phyloP scores from a whole-genome alignment of 1,139 yeast species.

The Nakaseomyces bracarensis region DNA sequence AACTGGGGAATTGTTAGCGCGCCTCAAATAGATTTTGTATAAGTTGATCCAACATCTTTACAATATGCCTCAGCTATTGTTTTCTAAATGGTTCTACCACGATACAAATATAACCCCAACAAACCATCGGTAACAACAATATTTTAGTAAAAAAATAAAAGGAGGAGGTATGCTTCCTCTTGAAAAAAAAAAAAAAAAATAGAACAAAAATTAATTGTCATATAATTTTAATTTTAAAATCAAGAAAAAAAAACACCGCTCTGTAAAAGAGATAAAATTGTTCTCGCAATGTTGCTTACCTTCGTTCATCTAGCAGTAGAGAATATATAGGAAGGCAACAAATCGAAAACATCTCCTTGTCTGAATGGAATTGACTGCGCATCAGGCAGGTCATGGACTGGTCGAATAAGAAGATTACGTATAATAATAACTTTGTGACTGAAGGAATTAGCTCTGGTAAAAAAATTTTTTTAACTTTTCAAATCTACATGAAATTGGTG shows the following conservation, averaged over 20 bases:
- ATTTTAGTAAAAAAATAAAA: constrained; percentile 4
- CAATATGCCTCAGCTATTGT: constrained; percentile 3
- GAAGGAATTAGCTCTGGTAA: neutral
- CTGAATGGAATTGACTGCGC: constrained; percentile 6
- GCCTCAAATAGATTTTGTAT: neutral
- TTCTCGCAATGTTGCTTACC: neutral
- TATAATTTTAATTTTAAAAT: too few relatives aligned
- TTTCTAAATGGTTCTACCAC: constrained; percentile 4
- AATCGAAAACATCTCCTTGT: constrained; percentile 5
- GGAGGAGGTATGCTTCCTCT: too few relatives aligned
- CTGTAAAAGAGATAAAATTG: neutral
- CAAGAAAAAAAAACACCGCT: too few relatives aligned
- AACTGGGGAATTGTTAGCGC: constrained; percentile 4
- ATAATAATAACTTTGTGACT: constrained; percentile 5
- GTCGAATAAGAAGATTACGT: neutral
- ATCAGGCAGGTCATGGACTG: constrained; percentile 7
- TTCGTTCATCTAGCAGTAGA: constrained; percentile 2
- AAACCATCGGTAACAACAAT: constrained; percentile 1
- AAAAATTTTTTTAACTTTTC: constrained; percentile 4
- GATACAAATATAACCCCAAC: constrained; percentile 6
- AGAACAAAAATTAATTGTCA: neutral
- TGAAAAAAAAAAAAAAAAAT: too few relatives aligned
- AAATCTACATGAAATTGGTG: constrained; percentile 2
- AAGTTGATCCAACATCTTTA: neutral
- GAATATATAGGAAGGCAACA: constrained; percentile 4